Base-by-base conservation (phyloP, 805 yeast species). In the Cyberlindnera samutprakarnensis region DNA sequence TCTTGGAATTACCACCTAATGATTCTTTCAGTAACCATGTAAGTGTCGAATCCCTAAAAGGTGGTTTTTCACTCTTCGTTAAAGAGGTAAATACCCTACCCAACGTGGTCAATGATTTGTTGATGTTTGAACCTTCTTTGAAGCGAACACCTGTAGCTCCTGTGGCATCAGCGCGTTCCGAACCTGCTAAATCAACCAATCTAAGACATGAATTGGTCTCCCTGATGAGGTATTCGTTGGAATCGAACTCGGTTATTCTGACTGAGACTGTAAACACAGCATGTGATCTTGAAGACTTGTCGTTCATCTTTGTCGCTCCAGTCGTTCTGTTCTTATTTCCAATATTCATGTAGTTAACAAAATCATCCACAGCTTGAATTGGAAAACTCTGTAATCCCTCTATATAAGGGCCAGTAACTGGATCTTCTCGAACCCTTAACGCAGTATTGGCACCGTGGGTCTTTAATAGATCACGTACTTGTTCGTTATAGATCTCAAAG, bases 1-100 rank as follows among this genome's bases (percentile, higher is more conserved):
- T 87, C 47, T 80, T 82, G n/a, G 92, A 78, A 48, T 82, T 81
- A 1, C 95, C 95, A 2, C 92, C 86, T 23, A 85, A 58, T 37
- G 74, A 75, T 43, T 82, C 90, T 47, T 77, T 78, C 40, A 84
- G 60, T 3, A 84, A 58, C 73, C 88, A 79, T 0, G 94, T 84
- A 33, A 84, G 58, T 0, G 68, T 63, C 0, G 94, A 81, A 43
- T 84, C 94, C 40, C 94, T 62, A 20, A 38, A 39, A 12, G 60
- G 49, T 6, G 57, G 53, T 14, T 51, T 56, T 18, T 46, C 42
- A 1, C 54, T 41, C 23, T 66, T 66, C 3, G 81, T 73, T 4
- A 71, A 52, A 6, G 66, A 46, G 3, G 68, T 59, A 10, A 71
- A 70, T 11, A 85, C 84, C 32, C 94, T 59, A 1, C 95, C 94